These are phyloP conservation scores for Rubus idaeus DNA, from an alignment of 306 rosid species.

Conservation along the genomic window DNA sequence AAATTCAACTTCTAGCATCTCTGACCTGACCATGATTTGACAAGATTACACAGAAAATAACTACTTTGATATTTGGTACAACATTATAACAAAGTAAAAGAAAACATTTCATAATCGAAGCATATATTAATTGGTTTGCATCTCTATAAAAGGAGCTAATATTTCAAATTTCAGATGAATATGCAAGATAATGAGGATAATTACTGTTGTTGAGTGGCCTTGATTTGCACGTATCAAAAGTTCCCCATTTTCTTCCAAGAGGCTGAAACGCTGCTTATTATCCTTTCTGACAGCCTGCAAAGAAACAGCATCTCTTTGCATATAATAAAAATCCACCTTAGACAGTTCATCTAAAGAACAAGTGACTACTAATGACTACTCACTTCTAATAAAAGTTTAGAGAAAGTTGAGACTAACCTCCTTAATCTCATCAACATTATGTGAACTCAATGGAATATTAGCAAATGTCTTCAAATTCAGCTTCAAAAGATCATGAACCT, in stretches of 20 bases:
- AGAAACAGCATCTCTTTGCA: constrained; percentile 12
- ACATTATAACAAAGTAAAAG: not conserved
- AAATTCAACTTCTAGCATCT: not conserved
- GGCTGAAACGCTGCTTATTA: constrained; percentile 86
- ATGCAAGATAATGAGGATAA: constrained; percentile 10
- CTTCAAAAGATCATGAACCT: constrained; percentile 69
- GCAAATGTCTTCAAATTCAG: constrained; percentile 77
- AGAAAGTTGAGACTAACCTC: constrained; percentile 53
- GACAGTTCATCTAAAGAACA: not conserved
- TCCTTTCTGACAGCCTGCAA: constrained; percentile 78
- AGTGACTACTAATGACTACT: not conserved
- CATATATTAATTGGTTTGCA: not conserved
- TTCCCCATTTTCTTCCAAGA: constrained; percentile 79
- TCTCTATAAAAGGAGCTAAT: not conserved
- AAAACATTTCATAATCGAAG: not conserved
- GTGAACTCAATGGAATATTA: constrained; percentile 66
- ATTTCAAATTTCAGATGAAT: not conserved
- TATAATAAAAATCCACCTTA: not conserved
- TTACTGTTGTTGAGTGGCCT: constrained; percentile 80
- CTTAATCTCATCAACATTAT: constrained; percentile 75
- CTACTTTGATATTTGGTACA: not conserved
- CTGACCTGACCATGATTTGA: not conserved
- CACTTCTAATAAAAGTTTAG: not conserved
- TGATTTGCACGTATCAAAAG: constrained; percentile 85
- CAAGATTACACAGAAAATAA: not conserved